Conservation (phyloP, 495 filamentous ascomycete genomes). For the Lophium mytilinum region DNA sequence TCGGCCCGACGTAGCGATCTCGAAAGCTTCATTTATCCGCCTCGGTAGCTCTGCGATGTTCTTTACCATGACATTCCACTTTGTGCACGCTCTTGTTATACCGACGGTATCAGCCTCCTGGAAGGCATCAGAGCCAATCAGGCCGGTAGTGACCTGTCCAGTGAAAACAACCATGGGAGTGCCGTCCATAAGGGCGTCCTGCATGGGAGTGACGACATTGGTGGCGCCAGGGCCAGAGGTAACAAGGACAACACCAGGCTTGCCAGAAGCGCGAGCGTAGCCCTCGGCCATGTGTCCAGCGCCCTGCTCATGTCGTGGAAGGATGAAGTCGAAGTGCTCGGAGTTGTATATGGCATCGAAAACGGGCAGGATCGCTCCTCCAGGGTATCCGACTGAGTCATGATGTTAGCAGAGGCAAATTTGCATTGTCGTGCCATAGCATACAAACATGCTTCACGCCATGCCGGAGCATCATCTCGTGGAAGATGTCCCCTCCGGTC, state of each 20-base stretch:
- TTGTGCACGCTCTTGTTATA: conserved; percentile 70
- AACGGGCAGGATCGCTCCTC: conserved; percentile 74
- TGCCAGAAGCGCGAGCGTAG: conserved; percentile 66
- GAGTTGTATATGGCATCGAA: conserved; percentile 81
- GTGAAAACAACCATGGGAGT: conserved; percentile 72
- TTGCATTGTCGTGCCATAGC: background rate
- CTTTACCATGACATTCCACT: conserved; percentile 84
- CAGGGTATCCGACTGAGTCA: conserved; percentile 58
- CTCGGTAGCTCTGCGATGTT: conserved; percentile 67
- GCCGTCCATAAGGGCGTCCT: conserved; percentile 70
- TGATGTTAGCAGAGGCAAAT: conserved; percentile 16
- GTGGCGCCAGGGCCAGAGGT: conserved; percentile 74
- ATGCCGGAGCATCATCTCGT: conserved; percentile 96
- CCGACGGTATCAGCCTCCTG: conserved; percentile 73
- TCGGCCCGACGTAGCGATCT: conserved; percentile 68
- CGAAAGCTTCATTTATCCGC: conserved; percentile 77
- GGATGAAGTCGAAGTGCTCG: conserved; percentile 68
- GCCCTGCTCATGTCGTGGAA: conserved; percentile 72
- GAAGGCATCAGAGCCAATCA: conserved; percentile 74
- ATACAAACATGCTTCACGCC: conserved; percentile 72
- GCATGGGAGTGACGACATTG: conserved; percentile 71
- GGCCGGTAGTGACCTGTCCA: conserved; percentile 64
- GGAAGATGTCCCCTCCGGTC: conserved; percentile 94
- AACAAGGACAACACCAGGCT: conserved; percentile 69
- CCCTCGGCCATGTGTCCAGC: conserved; percentile 78